A percentile compares a stretch with the other conserved stretches of the same genome.
phyloP scores from a whole-genome alignment of 768 basidiomycete species.

The Galerina marginata region DNA sequence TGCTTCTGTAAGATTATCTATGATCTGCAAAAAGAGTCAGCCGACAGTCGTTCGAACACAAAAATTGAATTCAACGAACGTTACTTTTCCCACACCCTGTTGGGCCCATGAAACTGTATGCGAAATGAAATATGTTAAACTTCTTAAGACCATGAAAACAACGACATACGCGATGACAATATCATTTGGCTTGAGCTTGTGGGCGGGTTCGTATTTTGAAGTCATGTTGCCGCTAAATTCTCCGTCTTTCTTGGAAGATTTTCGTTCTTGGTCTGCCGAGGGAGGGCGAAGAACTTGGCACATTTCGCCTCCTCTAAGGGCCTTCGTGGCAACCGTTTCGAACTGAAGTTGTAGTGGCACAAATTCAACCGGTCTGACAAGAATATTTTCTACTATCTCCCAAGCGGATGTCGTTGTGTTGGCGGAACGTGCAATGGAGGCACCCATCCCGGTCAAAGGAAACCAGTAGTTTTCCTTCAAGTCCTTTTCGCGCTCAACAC shows the following conservation, averaged over 20 bases:
- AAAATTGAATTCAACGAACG: conserved; percentile 18
- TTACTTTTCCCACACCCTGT: conserved; percentile 36
- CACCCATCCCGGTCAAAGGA: not conserved
- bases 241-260: no score
- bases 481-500: not conserved
- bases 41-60: not conserved
- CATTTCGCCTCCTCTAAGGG: no score
- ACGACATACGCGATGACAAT: conserved; percentile 28
- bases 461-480: not conserved
- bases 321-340: no score
- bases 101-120: conserved; percentile 31
- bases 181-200: conserved; percentile 19
- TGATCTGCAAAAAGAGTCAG: conserved; percentile 23
- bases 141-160: not conserved
- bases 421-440: not conserved
- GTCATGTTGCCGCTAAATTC: not conserved
- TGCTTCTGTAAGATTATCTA: conserved; percentile 24
- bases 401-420: no score
- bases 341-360: no score
- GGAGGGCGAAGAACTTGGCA: no score
- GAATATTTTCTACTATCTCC: no score
- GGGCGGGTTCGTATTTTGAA: not conserved
- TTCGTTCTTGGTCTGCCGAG: no score
- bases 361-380: no score
- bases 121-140: not conserved